A percentile compares a stretch with the other conserved stretches of the same genome.
Conservation (phyloP, 108 stramenopile genomes). For the Conticribra weissflogii region DNA sequence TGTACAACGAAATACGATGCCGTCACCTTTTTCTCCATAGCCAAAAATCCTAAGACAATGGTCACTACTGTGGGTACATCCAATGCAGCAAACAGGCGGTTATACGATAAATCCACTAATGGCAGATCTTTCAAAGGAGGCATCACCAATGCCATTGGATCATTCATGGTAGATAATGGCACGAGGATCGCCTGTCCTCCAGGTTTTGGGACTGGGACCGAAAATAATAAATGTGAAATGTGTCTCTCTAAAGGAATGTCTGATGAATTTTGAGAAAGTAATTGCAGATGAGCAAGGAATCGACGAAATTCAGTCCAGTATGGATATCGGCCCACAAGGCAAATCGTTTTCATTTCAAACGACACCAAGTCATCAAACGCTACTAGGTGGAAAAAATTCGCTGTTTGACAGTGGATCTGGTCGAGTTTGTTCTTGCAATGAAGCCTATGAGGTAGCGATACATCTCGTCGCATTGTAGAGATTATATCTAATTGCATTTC, state of each 20-base stretch:
- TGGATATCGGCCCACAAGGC: conserved; percentile 79
- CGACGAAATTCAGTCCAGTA: conserved; percentile 89
- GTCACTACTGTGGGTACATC: conserved; percentile 87
- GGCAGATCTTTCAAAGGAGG: conserved; percentile 85
- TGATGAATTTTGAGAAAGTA: conserved; percentile 72
- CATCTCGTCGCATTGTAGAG: conserved; percentile 55
- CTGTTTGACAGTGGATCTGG: conserved; percentile 5
- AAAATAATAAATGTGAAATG: conserved; percentile 81
- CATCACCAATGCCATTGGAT: conserved; percentile 75
- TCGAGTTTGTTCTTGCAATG: conserved; percentile 56
- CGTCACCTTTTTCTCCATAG: conserved; percentile 78
- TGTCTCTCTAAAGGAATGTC: conserved; percentile 80
- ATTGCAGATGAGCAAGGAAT: conserved; percentile 83
- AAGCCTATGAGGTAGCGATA: conserved; percentile 69
- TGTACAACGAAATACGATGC: not conserved
- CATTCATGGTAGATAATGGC: conserved; percentile 72
- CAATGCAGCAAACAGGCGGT: conserved; percentile 74
- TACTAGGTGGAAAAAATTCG: conserved; percentile 47
- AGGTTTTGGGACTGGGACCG: conserved; percentile 83
- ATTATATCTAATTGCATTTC: conserved; percentile 57
- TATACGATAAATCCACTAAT: conserved; percentile 71
- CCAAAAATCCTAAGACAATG: conserved; percentile 78
- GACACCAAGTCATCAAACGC: conserved; percentile 83
- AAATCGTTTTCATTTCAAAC: conserved; percentile 89
- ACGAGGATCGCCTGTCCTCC: conserved; percentile 79